Conservation (phyloP, 345 rosid genomes). For the Lenwebbia sp. region DNA sequence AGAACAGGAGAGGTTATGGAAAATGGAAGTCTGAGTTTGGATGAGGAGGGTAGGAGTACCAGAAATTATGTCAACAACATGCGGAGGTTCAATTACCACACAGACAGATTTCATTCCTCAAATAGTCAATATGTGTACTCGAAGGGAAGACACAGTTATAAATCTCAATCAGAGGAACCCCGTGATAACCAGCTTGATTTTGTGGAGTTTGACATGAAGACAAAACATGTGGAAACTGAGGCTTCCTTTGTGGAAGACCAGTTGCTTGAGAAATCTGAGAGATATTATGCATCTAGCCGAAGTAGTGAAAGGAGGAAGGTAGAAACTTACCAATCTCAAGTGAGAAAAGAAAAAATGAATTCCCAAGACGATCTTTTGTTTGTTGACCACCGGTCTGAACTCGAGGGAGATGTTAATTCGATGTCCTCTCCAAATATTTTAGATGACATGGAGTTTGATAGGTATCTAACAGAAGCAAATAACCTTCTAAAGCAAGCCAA, state of each 20-base stretch:
- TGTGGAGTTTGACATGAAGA: constrained; percentile 15
- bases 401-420: constrained; percentile 9
- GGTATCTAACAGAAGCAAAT: constrained; percentile 45
- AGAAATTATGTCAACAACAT: constrained; percentile 11
- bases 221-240: constrained; percentile 18
- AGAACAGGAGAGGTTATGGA: constrained; percentile 5
- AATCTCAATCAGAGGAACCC: constrained; percentile 13
- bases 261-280: constrained; percentile 16
- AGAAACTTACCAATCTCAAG: constrained; percentile 10
- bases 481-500: constrained; percentile 42
- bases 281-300: constrained; percentile 18
- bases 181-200: constrained; percentile 24
- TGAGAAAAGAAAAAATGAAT: constrained; percentile 7
- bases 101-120: constrained; percentile 14
- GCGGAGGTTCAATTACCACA: constrained; percentile 12
- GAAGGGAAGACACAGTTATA: constrained; percentile 11
- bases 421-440: constrained; percentile 27
- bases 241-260: constrained; percentile 25
- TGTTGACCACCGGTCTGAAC: constrained; percentile 1
- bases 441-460: constrained; percentile 38
- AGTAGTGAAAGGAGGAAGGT: constrained; percentile 13
- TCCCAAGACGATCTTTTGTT: constrained; percentile 8
- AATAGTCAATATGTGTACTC: constrained; percentile 9
- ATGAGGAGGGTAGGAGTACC: constrained; percentile 4
- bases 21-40: constrained; percentile 4